Conservation (phyloP, 257 asterid species). For the Solanum virginianum region DNA sequence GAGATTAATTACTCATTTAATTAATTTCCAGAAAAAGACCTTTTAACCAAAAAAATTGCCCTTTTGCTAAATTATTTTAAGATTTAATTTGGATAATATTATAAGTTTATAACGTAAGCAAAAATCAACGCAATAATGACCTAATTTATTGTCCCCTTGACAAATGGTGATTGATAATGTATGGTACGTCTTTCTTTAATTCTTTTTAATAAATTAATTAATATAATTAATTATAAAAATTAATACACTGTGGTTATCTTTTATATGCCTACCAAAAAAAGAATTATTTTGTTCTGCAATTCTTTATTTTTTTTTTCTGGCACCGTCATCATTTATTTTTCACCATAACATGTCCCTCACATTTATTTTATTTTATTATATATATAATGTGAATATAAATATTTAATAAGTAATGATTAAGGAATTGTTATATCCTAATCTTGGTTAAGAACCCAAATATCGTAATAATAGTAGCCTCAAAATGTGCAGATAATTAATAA, state of each 20-base stretch:
- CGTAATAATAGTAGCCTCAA: background rate
- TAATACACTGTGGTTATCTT: background rate
- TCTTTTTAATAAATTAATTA: no score
- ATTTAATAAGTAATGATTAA: background rate
- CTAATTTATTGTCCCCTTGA: background rate
- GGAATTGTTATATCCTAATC: background rate
- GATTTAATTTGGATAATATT: background rate
- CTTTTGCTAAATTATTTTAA: background rate
- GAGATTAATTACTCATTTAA: constrained; percentile 1
- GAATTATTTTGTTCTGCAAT: background rate
- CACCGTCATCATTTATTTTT: background rate
- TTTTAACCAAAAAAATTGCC: constrained; percentile 7
- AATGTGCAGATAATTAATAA: background rate
- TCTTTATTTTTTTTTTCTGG: background rate
- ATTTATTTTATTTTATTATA: background rate
- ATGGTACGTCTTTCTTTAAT: no score
- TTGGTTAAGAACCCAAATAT: background rate
- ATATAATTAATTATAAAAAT: background rate
- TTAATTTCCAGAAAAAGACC: constrained; percentile 22
- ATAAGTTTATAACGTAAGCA: background rate
- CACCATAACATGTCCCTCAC: background rate
- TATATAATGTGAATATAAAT: background rate
- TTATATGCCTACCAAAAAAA: background rate
- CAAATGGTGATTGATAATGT: background rate
- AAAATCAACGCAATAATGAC: background rate